Conservation (phyloP, 208 protist genomes). For the Trypanosoma conorhini region DNA sequence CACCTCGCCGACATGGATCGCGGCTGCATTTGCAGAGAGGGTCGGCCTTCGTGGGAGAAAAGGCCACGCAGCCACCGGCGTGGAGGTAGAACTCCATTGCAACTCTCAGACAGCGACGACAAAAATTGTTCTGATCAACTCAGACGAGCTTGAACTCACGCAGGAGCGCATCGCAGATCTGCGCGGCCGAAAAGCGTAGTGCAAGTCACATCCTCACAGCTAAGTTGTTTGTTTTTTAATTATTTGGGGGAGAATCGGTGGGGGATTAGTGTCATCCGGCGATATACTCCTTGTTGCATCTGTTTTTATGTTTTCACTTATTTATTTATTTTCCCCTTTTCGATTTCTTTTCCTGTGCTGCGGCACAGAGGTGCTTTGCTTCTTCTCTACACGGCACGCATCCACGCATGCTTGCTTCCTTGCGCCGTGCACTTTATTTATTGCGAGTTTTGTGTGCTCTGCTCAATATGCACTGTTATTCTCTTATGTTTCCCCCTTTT, state of each 20-base stretch:
- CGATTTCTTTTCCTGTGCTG: not conserved
- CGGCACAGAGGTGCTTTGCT: not conserved
- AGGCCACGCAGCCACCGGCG: constrained; percentile 2
- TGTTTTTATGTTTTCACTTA: constrained; percentile 12
- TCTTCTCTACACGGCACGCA: not conserved
- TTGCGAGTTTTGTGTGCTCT: not conserved
- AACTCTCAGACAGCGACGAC: not conserved
- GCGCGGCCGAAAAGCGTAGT: not conserved
- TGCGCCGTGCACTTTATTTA: not conserved
- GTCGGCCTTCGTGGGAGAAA: constrained; percentile 3
- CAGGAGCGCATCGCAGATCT: constrained; percentile 14
- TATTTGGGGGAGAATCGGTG: not conserved
- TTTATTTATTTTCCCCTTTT: constrained; percentile 10
- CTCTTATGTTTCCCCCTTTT: constrained; percentile 15
- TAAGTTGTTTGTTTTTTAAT: not conserved
- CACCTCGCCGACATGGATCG: constrained; percentile 20
- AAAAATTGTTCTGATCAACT: constrained; percentile 18
- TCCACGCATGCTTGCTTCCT: not conserved
- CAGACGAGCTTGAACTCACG: constrained; percentile 22
- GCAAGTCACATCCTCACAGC: constrained; percentile 3
- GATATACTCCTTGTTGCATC: not conserved
- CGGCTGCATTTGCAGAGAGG: constrained; percentile 1
- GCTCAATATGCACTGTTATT: not conserved
- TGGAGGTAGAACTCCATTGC: constrained; percentile 4
- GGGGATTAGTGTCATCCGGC: not conserved